phyloP scores from a whole-genome alignment of 192 early-diverging fungal genomes.

The Backusella australiensis region DNA sequence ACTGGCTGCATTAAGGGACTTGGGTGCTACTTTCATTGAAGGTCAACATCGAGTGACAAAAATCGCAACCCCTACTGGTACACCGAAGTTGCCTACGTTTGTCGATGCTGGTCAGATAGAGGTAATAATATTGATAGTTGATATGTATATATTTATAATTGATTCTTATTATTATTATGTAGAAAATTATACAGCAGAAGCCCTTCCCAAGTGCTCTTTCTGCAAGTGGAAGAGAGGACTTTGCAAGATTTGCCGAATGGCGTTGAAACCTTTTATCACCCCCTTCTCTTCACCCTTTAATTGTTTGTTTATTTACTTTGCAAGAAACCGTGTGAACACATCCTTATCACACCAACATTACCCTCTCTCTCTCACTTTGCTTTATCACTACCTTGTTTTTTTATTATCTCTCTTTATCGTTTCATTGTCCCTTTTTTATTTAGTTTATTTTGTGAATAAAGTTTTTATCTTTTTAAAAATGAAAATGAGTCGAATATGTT shows the following conservation, averaged over 20 bases:
- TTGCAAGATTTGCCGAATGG: not conserved
- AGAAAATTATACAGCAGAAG: not conserved
- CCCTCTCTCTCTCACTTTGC: not conserved
- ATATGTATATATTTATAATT: not conserved
- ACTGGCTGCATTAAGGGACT: slow-evolving; percentile 20
- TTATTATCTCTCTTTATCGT: not conserved
- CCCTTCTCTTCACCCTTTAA: not conserved
- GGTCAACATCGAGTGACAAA: slow-evolving; percentile 29
- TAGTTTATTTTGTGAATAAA: slow-evolving; percentile 8
- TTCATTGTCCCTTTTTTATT: not conserved
- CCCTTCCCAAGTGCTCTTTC: not conserved
- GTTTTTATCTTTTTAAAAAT: not conserved
- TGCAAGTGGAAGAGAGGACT: not conserved
- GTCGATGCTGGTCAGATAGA: slow-evolving; percentile 19
- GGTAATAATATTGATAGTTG: not conserved
- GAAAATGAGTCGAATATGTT: not conserved
- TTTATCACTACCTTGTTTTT: not conserved
- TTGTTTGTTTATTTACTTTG: slow-evolving; percentile 1
- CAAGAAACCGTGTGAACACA: slow-evolving; percentile 3
- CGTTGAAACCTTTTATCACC: not conserved
- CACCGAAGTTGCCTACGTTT: slow-evolving; percentile 22
- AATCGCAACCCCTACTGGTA: slow-evolving; percentile 32
- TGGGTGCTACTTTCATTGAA: slow-evolving; percentile 32
- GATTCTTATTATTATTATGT: not conserved
- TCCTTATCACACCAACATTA: not conserved